Percentiles rank a stretch among this genome's conserved stretches.
Evolutionary conservation across 1,139 yeast genomes (phyloP).

Genomic region (Kodamaea arcana): DNA sequence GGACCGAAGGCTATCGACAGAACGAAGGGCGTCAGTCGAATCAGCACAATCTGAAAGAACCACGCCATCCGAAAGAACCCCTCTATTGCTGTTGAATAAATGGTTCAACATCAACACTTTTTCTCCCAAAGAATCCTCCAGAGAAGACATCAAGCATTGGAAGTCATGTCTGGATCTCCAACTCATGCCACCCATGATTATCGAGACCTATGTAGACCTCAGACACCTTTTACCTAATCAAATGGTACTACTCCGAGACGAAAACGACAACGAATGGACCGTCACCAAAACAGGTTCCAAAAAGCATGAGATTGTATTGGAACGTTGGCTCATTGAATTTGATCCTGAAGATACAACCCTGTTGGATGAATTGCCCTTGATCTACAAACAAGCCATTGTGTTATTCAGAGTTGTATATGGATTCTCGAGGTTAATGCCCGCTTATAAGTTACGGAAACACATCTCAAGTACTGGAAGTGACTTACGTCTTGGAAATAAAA

Average conservation of each 20-base stretch:
- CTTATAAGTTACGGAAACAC: conserved; percentile 53
- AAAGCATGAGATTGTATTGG: conserved; percentile 79
- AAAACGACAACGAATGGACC: conserved; percentile 45
- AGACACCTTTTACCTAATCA: conserved; percentile 57
- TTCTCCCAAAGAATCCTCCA: conserved; percentile 29
- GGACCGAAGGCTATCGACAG: too few species aligned
- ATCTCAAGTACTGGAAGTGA: conserved; percentile 18
- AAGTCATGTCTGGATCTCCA: conserved; percentile 36
- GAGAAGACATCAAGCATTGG: conserved; percentile 65
- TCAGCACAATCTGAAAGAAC: not conserved
- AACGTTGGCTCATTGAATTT: conserved; percentile 87
- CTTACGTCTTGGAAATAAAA: conserved; percentile 43
- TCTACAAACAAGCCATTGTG: conserved; percentile 72
- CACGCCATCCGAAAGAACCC: conserved; percentile 4
- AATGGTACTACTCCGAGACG: conserved; percentile 56
- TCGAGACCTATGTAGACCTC: conserved; percentile 80
- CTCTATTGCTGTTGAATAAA: conserved; percentile 29
- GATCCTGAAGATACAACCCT: conserved; percentile 37
- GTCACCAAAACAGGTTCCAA: conserved; percentile 50
- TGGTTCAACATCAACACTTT: conserved; percentile 68
- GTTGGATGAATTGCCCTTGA: conserved; percentile 55
- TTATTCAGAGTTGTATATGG: conserved; percentile 73
- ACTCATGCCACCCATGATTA: conserved; percentile 68
- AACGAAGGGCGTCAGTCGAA: too few species aligned
- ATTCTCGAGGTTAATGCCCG: conserved; percentile 65